Base-by-base conservation (phyloP, 257 asterid species). In the Ocimum tenuiflorum region DNA sequence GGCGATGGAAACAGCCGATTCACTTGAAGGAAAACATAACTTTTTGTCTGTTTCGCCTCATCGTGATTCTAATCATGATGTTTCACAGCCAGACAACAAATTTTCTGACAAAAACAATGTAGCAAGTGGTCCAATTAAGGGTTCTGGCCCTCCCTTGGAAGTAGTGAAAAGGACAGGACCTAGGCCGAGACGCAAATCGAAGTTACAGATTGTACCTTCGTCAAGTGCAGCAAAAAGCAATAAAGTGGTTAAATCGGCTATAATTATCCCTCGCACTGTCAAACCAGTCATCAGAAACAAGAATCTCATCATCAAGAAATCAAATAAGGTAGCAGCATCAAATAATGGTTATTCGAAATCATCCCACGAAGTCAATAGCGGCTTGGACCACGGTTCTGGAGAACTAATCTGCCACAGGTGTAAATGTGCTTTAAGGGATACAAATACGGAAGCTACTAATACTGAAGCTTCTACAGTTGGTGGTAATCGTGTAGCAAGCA, bases 341-440 rank as follows among this genome's bases (percentile, higher is more conserved):
- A 63, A 60, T 33, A 64, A 75, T 52, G 72, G 48, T 51, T 64
- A 51, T 62, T 67, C 62, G n/a, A 31, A 60, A 48, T 35, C 71
- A 38, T 69, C 78, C 61, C 20, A 39, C 39, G 85, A 71, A 31
- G 82, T 58, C 56, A 39, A 67, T 54, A 53, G 65, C 56, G 66
- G 54, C 10, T 29, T 36, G 47, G 81, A 67, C 73, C 70, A 64
- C 27, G 63, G 45, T 20, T 72, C 86, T 41, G 80, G 57, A 48
- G 77, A 80, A 36, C 57, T 84, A 68, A 72, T 89, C 71, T 92
- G 98, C 73, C 91, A 82, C 77, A 89, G 76, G 63, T 92, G 98
- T 70, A 85, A 87, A 45, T 89, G 98, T 77, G 68, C 92, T 69
- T 58, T 89, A 74, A 81, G 64, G 63, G 82, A 80, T 67, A 72